Evolutionary conservation across 352 stramenopile species (phyloP), one percentile per base, ranked within the genome.

Genomic region (Pythium insidiosum): DNA sequence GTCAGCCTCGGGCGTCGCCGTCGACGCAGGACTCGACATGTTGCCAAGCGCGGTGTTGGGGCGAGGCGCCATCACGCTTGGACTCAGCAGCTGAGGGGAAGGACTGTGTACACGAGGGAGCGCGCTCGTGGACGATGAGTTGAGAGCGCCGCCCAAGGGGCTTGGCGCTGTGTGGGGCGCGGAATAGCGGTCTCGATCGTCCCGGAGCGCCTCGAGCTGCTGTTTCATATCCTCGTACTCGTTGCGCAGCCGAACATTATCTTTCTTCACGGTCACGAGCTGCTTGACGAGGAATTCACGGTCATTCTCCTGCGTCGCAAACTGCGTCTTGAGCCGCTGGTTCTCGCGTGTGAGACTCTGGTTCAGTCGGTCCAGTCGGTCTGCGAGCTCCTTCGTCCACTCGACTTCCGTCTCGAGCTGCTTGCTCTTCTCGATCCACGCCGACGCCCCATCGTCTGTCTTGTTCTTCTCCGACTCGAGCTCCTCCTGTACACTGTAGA

Each of bases 401-500:
- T 95, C 84, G 16, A 95, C 66, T 45, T 95, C 85, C 3, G 69
- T 89, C 58, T 96, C 86, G 4, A 95, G 68, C 57, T 93, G 74
- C 37, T 89, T 87, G 57, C 66, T 92, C 40, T 93, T 91, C 40
- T 96, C 87, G 48, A 97, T 95, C 83, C 85, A 97, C 30, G 70
- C 81, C 21, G 71, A 84, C 40, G 85, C 85, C 20, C 87, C 85
- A 43, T 95, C 83, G 37, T 95, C 82, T 6, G 82, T 95, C 43
- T 93, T 95, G 55, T 77, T 84, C 47, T 96, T 95, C 56, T 96
- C 83, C 35, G 81, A 89, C 61, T 96, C 88, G 25, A 97, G 70
- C 50, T 97, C 88, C 38, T 89, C 85, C 44, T 97, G 84, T 5
- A 96, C 86, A 47, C 92, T 94, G 53, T 96, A 96, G 23, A 97